phyloP scores from a whole-genome alignment of 352 stramenopile genomes.

The Phytophthora idaei region DNA sequence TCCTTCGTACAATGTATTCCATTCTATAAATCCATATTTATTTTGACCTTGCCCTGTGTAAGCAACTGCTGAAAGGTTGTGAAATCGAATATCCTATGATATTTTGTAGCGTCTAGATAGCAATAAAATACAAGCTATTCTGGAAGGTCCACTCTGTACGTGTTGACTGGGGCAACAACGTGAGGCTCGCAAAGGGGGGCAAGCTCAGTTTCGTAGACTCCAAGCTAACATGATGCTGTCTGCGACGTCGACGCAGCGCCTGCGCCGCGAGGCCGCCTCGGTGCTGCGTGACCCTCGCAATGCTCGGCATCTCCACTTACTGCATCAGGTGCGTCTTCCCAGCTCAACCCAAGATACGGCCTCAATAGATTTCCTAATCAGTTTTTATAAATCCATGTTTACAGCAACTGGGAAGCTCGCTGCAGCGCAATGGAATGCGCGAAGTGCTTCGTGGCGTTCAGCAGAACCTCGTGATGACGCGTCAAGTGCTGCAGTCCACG shows the following conservation, averaged over 20 bases:
- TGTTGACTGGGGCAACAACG: constrained; percentile 21
- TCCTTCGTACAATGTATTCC: no score
- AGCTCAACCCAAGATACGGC: constrained; percentile 12
- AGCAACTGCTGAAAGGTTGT: no score
- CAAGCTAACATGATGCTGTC: constrained; percentile 38
- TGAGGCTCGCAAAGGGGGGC: constrained; percentile 33
- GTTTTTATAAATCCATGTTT: neutral
- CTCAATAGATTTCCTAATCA: neutral
- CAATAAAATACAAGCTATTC: neutral
- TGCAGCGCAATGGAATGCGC: constrained; percentile 59
- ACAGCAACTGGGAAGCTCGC: constrained; percentile 70
- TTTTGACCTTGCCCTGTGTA: no score
- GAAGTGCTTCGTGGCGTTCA: constrained; percentile 34
- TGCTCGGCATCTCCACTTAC: constrained; percentile 65
- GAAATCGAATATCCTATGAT: no score
- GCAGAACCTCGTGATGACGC: constrained; percentile 42
- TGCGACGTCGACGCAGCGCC: constrained; percentile 61
- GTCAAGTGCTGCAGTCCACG: constrained; percentile 59
- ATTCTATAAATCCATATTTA: no score
- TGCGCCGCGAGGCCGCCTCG: constrained; percentile 61
- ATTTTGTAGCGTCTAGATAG: no score
- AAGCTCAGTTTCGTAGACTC: constrained; percentile 8
- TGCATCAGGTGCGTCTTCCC: constrained; percentile 66
- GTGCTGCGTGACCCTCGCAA: constrained; percentile 61
- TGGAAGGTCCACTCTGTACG: constrained; percentile 7